Percentiles rank a stretch among this genome's conserved stretches.
Evolutionary conservation across 768 basidiomycete genomes (phyloP).

Genomic region (Phanerodontia chrysosporium): DNA sequence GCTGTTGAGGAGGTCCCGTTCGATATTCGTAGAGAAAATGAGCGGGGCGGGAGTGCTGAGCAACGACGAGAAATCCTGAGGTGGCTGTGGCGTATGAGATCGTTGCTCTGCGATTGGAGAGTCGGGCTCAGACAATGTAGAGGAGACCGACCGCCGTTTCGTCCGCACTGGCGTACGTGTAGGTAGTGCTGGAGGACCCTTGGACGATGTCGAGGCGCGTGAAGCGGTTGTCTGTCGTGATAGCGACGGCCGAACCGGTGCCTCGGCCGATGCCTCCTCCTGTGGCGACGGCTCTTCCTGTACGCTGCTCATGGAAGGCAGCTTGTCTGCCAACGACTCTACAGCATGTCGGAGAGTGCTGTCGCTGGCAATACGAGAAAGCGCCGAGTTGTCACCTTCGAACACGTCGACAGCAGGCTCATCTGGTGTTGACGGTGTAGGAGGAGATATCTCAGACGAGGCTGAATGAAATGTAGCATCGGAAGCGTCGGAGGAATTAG

Average conservation of each 20-base stretch:
- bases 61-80: slow-evolving; percentile 58
- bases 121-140: slow-evolving; percentile 65
- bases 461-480: slow-evolving; percentile 51
- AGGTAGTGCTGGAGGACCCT: slow-evolving; percentile 55
- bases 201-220: slow-evolving; percentile 10
- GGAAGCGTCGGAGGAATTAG: slow-evolving; percentile 45
- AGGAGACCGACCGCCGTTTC: slow-evolving; percentile 93
- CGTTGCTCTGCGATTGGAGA: slow-evolving; percentile 47
- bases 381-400: slow-evolving; percentile 22
- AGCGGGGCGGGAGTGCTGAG: slow-evolving; percentile 66
- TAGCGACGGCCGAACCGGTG: slow-evolving; percentile 25
- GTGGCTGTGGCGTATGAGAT: slow-evolving; percentile 28
- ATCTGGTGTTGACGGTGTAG: slow-evolving; percentile 57
- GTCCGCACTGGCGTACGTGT: slow-evolving; percentile 90
- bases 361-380: slow-evolving; percentile 54
- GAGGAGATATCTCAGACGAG: slow-evolving; percentile 46
- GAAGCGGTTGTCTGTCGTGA: slow-evolving; percentile 19
- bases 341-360: slow-evolving; percentile 3
- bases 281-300: slow-evolving; percentile 45
- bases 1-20: slow-evolving; percentile 73
- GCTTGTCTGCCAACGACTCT: slow-evolving; percentile 16
- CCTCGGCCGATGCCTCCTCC: slow-evolving; percentile 11
- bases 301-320: slow-evolving; percentile 40
- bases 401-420: slow-evolving; percentile 24
- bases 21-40: slow-evolving; percentile 82